These are phyloP conservation scores for Xylaria sp. DNA, from an alignment of 2,329 filamentous ascomycete species.

Conservation along the genomic window DNA sequence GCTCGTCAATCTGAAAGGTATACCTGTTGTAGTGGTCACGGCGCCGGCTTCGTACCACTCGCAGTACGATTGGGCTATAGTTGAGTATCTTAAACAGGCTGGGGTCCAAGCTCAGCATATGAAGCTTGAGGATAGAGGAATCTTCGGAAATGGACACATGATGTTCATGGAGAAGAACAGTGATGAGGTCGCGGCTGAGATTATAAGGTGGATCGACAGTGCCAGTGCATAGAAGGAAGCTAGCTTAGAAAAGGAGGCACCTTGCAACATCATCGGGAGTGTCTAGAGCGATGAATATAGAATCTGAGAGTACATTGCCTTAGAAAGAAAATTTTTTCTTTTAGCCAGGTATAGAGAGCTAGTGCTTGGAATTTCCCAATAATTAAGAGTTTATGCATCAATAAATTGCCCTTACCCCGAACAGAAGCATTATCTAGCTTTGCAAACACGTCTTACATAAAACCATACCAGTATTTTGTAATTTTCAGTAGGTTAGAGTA, in stretches of 20 bases:
- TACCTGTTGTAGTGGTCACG: conserved; percentile 54
- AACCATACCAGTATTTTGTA: no score
- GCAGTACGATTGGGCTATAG: conserved; percentile 57
- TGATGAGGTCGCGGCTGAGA: conserved; percentile 49
- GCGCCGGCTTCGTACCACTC: conserved; percentile 57
- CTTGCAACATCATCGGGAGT: neutral
- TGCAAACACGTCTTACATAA: no score
- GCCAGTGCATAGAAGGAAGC: neutral
- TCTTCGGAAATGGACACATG: conserved; percentile 60
- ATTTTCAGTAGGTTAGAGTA: no score
- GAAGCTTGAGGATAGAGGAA: conserved; percentile 51
- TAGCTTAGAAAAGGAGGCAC: neutral
- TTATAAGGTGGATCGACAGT: conserved; percentile 45
- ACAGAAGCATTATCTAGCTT: no score
- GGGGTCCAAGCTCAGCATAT: conserved; percentile 50
- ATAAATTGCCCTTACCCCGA: neutral
- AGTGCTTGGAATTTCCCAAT: neutral
- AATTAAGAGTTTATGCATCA: neutral
- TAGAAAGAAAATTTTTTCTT: no score
- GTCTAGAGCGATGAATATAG: neutral
- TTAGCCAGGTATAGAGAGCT: no score
- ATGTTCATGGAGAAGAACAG: conserved; percentile 62
- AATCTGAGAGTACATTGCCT: neutral
- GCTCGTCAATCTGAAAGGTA: conserved; percentile 50
- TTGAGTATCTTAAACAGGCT: conserved; percentile 55